These are phyloP conservation scores for Pistacia integerrima DNA, from an alignment of 345 rosid species.

Conservation along the genomic window DNA sequence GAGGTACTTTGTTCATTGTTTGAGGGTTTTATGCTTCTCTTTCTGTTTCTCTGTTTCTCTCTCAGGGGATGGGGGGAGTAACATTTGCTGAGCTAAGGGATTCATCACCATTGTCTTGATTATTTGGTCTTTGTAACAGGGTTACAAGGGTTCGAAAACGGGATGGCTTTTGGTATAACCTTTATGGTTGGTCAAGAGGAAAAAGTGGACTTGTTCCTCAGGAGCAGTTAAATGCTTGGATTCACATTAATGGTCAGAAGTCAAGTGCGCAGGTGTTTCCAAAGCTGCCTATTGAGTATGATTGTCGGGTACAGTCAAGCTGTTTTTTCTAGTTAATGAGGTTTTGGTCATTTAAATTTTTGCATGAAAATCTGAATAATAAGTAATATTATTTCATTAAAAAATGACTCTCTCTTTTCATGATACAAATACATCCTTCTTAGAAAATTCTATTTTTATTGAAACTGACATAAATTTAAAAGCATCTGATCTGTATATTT, in stretches of 20 bases:
- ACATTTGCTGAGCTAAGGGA: not conserved
- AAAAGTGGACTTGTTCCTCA: conserved; percentile 47
- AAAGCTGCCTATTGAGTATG: conserved; percentile 37
- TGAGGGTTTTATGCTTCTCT: not conserved
- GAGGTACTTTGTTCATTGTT: conserved; percentile 38
- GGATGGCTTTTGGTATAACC: conserved; percentile 45
- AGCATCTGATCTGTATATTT: not conserved
- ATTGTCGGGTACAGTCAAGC: conserved; percentile 43
- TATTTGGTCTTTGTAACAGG: conserved; percentile 28
- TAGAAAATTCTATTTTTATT: not conserved
- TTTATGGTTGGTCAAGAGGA: conserved; percentile 31
- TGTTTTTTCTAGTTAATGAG: conserved; percentile 4
- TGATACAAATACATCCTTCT: not conserved
- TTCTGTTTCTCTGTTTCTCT: not conserved
- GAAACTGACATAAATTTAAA: conserved; percentile 2
- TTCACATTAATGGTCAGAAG: conserved; percentile 57
- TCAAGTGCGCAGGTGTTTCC: conserved; percentile 31
- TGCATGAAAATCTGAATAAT: not conserved
- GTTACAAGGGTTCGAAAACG: conserved; percentile 53
- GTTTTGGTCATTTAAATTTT: not conserved
- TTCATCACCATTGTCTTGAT: not conserved
- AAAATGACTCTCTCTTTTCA: not conserved
- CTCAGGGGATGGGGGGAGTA: not conserved
- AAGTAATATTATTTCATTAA: conserved; percentile 1
- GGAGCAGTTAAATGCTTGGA: conserved; percentile 66